Evolutionary conservation across 371 early-diverging fungal species (phyloP), one percentile per base, ranked within the genome.

Genomic region (Rhizopus sp.): DNA sequence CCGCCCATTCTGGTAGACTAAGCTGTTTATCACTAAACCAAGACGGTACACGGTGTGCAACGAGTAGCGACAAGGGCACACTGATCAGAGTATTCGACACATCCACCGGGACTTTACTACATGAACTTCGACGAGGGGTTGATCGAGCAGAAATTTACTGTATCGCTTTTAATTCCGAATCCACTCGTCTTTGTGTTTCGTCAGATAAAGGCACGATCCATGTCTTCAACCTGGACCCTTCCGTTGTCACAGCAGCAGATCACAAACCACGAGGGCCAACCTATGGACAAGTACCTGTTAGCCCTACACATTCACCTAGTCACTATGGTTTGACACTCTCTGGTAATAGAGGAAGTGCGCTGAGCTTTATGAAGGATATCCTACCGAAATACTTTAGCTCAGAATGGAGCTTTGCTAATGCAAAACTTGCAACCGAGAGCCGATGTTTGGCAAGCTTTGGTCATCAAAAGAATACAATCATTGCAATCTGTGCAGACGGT

Each of bases 151-250:
- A 89, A 53, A 96, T 97, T 17, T 93, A 86, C 70, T 79, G 88
- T 47, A 88, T 97, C 38, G 90, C 92, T 13, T 96, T 97, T 66
- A 91, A 89, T 59, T 70, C 78, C 38, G 90, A 90, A 53, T 85
- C 85, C 7, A 89, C 90, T 0, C 74, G 92, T 33, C 70, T 95
- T 15, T 88, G 90, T 63, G 94, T 93, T 6, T 87, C 94, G 4
- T 91, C 91, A 0, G 96, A 96, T 71, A 95, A 96, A 62, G 93
- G 93, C 13, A 97, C 97, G 3, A 87, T 96, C 7, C 97, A 97
- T 66, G 76, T 97, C 2, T 97, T 97, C 62, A 90, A 93, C 55
- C 81, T 97, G n/a, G 90, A 86, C 53, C 81, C 80, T 10, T 71
- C 74, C 38, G 70, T 73, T 9, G 70, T 75, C 3, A 64, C 68